Percentiles rank a stretch among this genome's conserved stretches.
phyloP scores from a whole-genome alignment of 768 basidiomycete genomes.

The Suillus subaureus region DNA sequence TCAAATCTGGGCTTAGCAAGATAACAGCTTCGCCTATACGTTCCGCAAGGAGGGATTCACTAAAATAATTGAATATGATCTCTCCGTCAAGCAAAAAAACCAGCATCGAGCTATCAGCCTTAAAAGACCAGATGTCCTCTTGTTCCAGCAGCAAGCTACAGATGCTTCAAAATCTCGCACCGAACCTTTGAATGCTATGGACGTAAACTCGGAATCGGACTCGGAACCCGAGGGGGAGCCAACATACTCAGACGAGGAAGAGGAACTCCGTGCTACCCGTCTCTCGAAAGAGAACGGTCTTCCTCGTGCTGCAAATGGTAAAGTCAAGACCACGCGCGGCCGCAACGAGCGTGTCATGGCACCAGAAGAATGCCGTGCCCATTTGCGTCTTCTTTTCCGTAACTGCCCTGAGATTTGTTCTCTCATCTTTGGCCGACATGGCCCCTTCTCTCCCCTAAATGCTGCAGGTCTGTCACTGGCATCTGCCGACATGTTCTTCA shows the following conservation, averaged over 20 bases:
- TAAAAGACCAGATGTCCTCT: constrained; percentile 78
- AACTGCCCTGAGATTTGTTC: constrained; percentile 85
- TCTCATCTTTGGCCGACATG: constrained; percentile 91
- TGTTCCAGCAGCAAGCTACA: constrained; percentile 40
- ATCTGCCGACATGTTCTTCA: constrained; percentile 95
- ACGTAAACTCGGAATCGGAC: constrained; percentile 53
- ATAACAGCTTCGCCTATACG: constrained; percentile 70
- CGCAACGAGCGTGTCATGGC: constrained; percentile 90
- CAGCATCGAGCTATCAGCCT: constrained; percentile 52
- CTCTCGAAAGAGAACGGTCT: constrained; percentile 37
- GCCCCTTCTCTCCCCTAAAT: constrained; percentile 69
- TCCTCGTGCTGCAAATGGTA: constrained; percentile 76
- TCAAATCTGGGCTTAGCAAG: constrained; percentile 10
- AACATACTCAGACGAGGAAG: constrained; percentile 53
- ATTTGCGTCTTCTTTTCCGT: constrained; percentile 83
- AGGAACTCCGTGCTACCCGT: constrained; percentile 26
- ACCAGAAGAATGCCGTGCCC: constrained; percentile 91
- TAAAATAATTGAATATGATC: constrained; percentile 93
- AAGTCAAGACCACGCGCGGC: constrained; percentile 73
- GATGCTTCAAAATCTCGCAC: constrained; percentile 27
- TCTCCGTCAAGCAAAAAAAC: constrained; percentile 77
- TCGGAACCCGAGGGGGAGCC: constrained; percentile 50
- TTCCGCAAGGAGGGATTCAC: constrained; percentile 93
- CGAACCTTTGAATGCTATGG: constrained; percentile 34
- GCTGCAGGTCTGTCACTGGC: constrained; percentile 65